phyloP scores from a whole-genome alignment of 2,329 filamentous ascomycete genomes.

The Alternaria longipes region DNA sequence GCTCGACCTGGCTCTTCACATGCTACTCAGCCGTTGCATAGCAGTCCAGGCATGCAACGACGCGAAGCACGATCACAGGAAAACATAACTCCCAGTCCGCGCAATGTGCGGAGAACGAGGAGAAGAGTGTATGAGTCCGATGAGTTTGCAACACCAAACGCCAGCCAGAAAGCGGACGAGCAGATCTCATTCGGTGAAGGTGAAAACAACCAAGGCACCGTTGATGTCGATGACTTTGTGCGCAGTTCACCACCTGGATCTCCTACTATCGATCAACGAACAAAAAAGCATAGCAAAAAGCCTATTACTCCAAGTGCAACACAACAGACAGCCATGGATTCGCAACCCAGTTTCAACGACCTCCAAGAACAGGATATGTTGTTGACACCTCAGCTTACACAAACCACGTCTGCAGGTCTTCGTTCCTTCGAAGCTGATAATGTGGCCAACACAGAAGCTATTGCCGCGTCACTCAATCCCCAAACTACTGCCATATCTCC shows the following conservation, averaged over 20 bases:
- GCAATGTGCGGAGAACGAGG: slow-evolving; percentile 24
- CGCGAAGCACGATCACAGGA: slow-evolving; percentile 16
- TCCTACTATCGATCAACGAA: slow-evolving; percentile 20
- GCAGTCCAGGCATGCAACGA: slow-evolving; percentile 16
- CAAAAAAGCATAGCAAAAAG: slow-evolving; percentile 24
- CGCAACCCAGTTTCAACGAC: slow-evolving; percentile 25
- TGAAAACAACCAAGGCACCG: slow-evolving; percentile 17
- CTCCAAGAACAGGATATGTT: slow-evolving; percentile 39
- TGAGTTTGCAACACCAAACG: slow-evolving; percentile 16
- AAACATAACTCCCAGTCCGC: slow-evolving; percentile 19
- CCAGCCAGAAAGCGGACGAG: neutral
- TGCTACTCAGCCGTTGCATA: slow-evolving; percentile 1
- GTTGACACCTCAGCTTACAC: slow-evolving; percentile 52
- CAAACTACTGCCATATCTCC: slow-evolving; percentile 13
- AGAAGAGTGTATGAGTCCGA: slow-evolving; percentile 17
- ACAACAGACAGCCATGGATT: slow-evolving; percentile 36
- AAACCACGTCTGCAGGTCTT: slow-evolving; percentile 34
- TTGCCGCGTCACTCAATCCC: neutral
- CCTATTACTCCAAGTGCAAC: slow-evolving; percentile 40
- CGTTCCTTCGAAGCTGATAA: slow-evolving; percentile 34
- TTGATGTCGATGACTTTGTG: slow-evolving; percentile 12
- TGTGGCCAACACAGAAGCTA: slow-evolving; percentile 16
- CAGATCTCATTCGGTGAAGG: slow-evolving; percentile 15
- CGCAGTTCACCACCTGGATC: slow-evolving; percentile 23
- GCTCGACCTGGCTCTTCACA: slow-evolving; percentile 9